Evolutionary conservation across 1,284 basidiomycete species (phyloP).

Genomic region (Puccinia horiana): DNA sequence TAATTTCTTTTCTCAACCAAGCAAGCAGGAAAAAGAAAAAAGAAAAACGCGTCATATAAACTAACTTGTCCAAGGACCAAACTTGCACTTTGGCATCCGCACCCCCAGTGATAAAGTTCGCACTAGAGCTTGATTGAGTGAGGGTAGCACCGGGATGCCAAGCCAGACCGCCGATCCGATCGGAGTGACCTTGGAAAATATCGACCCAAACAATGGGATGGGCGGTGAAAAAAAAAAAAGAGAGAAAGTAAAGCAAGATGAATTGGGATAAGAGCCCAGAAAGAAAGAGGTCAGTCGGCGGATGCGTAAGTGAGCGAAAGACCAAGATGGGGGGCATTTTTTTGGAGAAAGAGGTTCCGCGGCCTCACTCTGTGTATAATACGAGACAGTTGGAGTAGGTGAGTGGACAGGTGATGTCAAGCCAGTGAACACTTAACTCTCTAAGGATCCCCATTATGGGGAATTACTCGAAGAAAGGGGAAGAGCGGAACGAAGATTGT

Average conservation of each 20-base stretch:
- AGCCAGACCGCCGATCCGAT: constrained; percentile 89
- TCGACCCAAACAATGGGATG: not conserved
- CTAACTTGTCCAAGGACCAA: constrained; percentile 69
- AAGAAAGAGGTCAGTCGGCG: constrained; percentile 47
- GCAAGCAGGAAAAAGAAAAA: not conserved
- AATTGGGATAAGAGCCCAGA: not conserved
- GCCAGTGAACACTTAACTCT: not conserved
- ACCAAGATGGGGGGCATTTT: not conserved
- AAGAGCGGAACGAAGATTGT: constrained; percentile 15
- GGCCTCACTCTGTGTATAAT: constrained; percentile 41
- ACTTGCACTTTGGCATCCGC: constrained; percentile 81
- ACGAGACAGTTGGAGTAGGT: constrained; percentile 34
- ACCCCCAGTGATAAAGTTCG: constrained; percentile 88
- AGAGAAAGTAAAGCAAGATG: not conserved
- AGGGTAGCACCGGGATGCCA: constrained; percentile 96
- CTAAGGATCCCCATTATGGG: not conserved
- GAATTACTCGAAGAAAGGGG: not conserved
- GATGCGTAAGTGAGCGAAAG: constrained; percentile 21
- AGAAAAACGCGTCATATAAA: not conserved
- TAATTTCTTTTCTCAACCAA: not conserved
- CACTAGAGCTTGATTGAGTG: constrained; percentile 68
- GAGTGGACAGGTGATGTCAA: constrained; percentile 27
- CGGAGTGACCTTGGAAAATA: constrained; percentile 69
- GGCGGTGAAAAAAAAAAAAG: not conserved
- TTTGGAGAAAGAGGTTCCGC: constrained; percentile 23